Conservation (phyloP, 257 asterid species). For the Jaltomata sinuosa region DNA sequence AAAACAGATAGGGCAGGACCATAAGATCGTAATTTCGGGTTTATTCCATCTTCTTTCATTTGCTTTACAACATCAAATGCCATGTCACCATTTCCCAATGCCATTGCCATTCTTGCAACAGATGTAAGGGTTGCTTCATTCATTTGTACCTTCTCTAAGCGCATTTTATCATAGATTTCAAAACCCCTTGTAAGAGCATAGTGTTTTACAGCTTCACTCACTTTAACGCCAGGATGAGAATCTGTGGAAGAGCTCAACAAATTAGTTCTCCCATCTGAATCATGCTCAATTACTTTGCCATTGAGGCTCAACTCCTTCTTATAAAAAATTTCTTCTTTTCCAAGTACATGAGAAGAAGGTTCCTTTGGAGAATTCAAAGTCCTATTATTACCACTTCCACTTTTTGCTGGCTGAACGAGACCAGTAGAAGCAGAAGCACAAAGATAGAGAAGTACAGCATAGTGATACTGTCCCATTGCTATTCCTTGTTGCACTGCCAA, state of each 20-base stretch:
- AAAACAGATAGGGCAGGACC: slow-evolving; percentile 72
- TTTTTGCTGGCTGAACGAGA: slow-evolving; percentile 69
- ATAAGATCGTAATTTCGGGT: slow-evolving; percentile 63
- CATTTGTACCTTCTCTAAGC: slow-evolving; percentile 47
- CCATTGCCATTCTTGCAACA: slow-evolving; percentile 80
- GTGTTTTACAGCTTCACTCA: slow-evolving; percentile 46
- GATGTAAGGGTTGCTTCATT: slow-evolving; percentile 79
- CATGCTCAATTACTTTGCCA: not conserved
- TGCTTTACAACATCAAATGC: slow-evolving; percentile 62
- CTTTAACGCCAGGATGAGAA: slow-evolving; percentile 21
- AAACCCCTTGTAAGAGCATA: slow-evolving; percentile 57
- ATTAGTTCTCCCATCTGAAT: slow-evolving; percentile 1
- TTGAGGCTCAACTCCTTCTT: slow-evolving; percentile 1
- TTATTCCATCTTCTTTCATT: slow-evolving; percentile 58
- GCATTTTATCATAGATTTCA: slow-evolving; percentile 50
- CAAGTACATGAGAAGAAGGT: not conserved
- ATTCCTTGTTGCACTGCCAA: slow-evolving; percentile 51
- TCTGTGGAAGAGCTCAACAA: slow-evolving; percentile 9
- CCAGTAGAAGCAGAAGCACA: slow-evolving; percentile 90
- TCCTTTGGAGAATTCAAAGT: slow-evolving; percentile 27
- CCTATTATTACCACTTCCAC: slow-evolving; percentile 45
- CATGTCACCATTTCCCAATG: slow-evolving; percentile 66
- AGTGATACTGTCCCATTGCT: slow-evolving; percentile 56
- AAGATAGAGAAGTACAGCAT: slow-evolving; percentile 71
- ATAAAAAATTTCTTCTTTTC: not conserved